phyloP scores from a whole-genome alignment of 352 stramenopile species.

The Globisporangium rhizosaccharum region DNA sequence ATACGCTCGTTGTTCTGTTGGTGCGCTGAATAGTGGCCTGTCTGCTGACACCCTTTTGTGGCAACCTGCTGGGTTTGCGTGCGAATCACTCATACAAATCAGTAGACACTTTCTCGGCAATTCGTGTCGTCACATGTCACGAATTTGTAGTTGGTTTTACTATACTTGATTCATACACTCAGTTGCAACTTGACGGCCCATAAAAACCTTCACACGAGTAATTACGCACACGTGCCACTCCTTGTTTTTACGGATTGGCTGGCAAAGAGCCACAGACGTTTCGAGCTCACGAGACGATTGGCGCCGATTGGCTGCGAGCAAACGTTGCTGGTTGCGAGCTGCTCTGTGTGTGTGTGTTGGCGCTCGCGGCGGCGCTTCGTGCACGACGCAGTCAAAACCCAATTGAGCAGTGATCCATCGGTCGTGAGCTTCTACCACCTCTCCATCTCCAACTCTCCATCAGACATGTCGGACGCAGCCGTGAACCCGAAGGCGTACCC shows the following conservation, averaged over 20 bases:
- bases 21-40: too few species aligned
- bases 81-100: too few species aligned
- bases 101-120: too few species aligned
- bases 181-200: too few species aligned
- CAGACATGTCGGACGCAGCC: conserved; percentile 66
- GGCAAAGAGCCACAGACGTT: conserved; percentile 7
- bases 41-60: too few species aligned
- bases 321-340: conserved; percentile 4
- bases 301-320: not conserved
- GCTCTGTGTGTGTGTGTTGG: not conserved
- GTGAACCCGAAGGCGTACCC: conserved; percentile 97
- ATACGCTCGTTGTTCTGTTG: too few species aligned
- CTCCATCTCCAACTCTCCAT: conserved; percentile 8
- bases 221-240: not conserved
- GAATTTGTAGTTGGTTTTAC: too few species aligned
- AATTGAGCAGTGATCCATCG: conserved; percentile 83
- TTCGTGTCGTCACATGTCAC: too few species aligned
- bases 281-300: not conserved
- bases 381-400: conserved; percentile 22
- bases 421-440: conserved; percentile 70
- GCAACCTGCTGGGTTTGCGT: too few species aligned
- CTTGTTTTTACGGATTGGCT: conserved; percentile 20
- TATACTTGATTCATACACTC: too few species aligned
- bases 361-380: not conserved
- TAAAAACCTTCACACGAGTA: not conserved